Conservation (phyloP, 805 yeast species). For the Suhomyces tanzawaensis region DNA sequence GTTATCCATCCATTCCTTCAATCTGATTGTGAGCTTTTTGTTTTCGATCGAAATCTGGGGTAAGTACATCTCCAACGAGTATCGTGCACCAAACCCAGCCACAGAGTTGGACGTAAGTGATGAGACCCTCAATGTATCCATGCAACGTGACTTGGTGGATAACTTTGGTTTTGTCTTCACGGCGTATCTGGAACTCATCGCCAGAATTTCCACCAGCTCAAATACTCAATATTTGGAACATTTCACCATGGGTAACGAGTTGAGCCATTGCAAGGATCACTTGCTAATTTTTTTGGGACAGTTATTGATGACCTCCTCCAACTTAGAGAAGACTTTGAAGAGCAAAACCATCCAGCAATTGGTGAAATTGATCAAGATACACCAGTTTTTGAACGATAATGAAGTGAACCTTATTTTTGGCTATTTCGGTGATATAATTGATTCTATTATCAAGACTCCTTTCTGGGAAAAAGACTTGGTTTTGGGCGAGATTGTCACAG, state of each 20-base stretch:
- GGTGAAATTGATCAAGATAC: constrained; percentile 51
- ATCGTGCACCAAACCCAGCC: background rate
- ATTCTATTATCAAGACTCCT: constrained; percentile 19
- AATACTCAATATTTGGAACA: constrained; percentile 12
- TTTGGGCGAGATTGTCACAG: constrained; percentile 50
- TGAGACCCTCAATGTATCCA: constrained; percentile 43
- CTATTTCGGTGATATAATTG: constrained; percentile 59
- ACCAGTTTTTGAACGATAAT: constrained; percentile 45
- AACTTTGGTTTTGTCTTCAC: constrained; percentile 57
- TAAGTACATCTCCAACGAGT: constrained; percentile 28
- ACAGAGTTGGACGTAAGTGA: constrained; percentile 12
- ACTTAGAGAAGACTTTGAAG: constrained; percentile 66
- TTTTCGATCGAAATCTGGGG: constrained; percentile 44
- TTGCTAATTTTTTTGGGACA: constrained; percentile 66
- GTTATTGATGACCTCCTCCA: constrained; percentile 64
- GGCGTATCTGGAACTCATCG: constrained; percentile 34
- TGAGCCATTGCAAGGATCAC: constrained; percentile 58
- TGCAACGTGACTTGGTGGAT: constrained; percentile 58
- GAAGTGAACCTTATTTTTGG: constrained; percentile 65
- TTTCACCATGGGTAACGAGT: constrained; percentile 27
- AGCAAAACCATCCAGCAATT: constrained; percentile 65
- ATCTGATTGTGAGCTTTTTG: constrained; percentile 40
- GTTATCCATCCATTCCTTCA: constrained; percentile 45
- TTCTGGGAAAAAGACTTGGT: constrained; percentile 46
- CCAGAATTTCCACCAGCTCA: constrained; percentile 23